These are phyloP conservation scores for Acrodontium crateriforme DNA, from an alignment of 2,329 filamentous ascomycete genomes.

Conservation along the genomic window DNA sequence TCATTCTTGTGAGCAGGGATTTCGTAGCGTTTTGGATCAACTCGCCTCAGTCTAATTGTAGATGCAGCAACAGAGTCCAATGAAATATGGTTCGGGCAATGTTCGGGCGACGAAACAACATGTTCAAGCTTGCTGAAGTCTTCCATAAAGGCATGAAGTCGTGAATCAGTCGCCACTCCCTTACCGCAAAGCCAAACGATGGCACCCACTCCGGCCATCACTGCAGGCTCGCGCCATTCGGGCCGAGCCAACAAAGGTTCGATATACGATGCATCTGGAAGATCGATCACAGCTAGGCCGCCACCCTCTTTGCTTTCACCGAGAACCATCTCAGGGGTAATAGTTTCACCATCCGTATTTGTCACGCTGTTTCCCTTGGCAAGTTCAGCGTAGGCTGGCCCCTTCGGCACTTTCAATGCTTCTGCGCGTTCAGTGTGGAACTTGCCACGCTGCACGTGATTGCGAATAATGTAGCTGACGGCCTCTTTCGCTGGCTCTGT, in stretches of 20 bases:
- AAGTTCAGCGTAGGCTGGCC: slow-evolving; percentile 45
- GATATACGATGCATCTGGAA: slow-evolving; percentile 59
- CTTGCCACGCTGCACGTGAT: slow-evolving; percentile 62
- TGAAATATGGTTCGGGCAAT: slow-evolving; percentile 60
- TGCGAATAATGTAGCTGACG: slow-evolving; percentile 76
- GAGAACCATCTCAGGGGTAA: slow-evolving; percentile 81
- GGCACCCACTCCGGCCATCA: slow-evolving; percentile 53
- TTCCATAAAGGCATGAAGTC: slow-evolving; percentile 56
- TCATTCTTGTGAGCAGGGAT: slow-evolving; percentile 53
- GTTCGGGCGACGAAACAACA: slow-evolving; percentile 61
- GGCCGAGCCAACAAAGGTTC: slow-evolving; percentile 52
- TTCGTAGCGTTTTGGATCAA: slow-evolving; percentile 63
- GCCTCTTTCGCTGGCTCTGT: slow-evolving; percentile 53
- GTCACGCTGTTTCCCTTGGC: slow-evolving; percentile 49
- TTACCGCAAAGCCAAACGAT: slow-evolving; percentile 74
- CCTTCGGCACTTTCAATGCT: slow-evolving; percentile 48
- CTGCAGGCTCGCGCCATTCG: slow-evolving; percentile 53
- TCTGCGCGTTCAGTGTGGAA: slow-evolving; percentile 57
- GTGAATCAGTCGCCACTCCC: slow-evolving; percentile 48
- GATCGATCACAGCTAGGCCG: slow-evolving; percentile 66
- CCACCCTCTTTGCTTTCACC: slow-evolving; percentile 51
- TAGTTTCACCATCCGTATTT: slow-evolving; percentile 48
- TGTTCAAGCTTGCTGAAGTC: slow-evolving; percentile 52
- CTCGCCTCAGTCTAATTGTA: slow-evolving; percentile 52
- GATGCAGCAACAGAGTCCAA: slow-evolving; percentile 54